These are phyloP conservation scores for Raphanus raphanistrum DNA, from an alignment of 345 rosid species.

Conservation along the genomic window DNA sequence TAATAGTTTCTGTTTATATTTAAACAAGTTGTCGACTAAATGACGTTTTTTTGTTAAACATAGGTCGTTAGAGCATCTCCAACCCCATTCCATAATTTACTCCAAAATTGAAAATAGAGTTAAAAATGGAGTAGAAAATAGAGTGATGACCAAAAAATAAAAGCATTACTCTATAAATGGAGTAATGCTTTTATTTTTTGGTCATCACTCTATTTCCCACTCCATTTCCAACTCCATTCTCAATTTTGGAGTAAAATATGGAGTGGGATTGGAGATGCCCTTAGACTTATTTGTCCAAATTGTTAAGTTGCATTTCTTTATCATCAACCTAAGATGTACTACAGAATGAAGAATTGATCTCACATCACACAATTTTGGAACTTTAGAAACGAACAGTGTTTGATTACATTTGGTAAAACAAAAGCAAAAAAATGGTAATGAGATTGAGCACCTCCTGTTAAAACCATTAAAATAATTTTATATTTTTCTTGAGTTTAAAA, in stretches of 20 bases:
- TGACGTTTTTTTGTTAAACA: too few relatives aligned
- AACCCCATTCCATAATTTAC: too few relatives aligned
- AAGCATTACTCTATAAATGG: too few relatives aligned
- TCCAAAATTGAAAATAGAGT: too few relatives aligned
- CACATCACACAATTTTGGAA: neutral
- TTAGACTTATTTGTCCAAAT: neutral
- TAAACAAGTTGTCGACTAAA: slow-evolving; percentile 4
- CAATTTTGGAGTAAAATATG: too few relatives aligned
- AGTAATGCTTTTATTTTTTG: too few relatives aligned
- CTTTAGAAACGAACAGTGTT: neutral
- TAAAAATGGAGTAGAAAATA: too few relatives aligned
- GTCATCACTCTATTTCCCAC: too few relatives aligned
- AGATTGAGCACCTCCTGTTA: neutral
- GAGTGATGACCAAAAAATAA: too few relatives aligned
- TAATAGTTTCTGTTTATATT: neutral
- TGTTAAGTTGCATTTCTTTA: slow-evolving; percentile 2
- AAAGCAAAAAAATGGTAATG: neutral
- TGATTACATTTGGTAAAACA: neutral
- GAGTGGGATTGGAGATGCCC: too few relatives aligned
- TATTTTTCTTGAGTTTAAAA: neutral
- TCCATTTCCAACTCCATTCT: too few relatives aligned
- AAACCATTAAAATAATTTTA: neutral
- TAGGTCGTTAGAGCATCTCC: too few relatives aligned
- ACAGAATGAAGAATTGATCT: neutral
- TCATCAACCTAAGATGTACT: neutral